Evolutionary conservation across 371 early-diverging fungal species (phyloP).

Genomic region (Mucor lusitanicus): DNA sequence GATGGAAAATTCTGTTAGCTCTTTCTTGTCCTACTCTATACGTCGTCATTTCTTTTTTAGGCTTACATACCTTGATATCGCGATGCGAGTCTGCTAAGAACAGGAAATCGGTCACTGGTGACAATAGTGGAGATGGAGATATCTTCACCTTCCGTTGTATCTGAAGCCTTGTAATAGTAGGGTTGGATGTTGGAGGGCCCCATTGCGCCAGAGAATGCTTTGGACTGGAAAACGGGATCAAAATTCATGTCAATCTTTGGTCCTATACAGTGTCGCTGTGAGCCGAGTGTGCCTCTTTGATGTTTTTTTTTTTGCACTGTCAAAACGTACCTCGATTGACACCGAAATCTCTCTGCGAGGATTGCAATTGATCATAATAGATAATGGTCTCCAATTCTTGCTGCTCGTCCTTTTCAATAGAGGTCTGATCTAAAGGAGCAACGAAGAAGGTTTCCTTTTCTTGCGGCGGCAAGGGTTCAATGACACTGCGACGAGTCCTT

Average conservation of each 20-base stretch:
- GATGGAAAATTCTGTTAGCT: neutral
- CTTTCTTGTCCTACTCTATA: neutral
- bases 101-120: slow-evolving; percentile 51
- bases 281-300: too few relatives aligned
- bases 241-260: neutral
- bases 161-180: slow-evolving; percentile 49
- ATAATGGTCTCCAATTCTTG: slow-evolving; percentile 5
- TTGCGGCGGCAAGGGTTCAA: slow-evolving; percentile 1
- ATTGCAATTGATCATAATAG: neutral
- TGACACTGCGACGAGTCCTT: slow-evolving; percentile 6
- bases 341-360: neutral
- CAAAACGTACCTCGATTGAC: too few relatives aligned
- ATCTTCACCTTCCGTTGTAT: slow-evolving; percentile 38
- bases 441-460: slow-evolving; percentile 4
- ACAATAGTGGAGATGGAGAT: slow-evolving; percentile 55
- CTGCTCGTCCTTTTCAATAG: slow-evolving; percentile 14
- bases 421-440: slow-evolving; percentile 7
- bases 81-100: slow-evolving; percentile 46
- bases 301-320: too few relatives aligned
- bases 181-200: slow-evolving; percentile 55
- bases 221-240: slow-evolving; percentile 50
- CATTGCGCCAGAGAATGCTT: slow-evolving; percentile 53
- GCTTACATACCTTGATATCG: slow-evolving; percentile 44
- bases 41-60: neutral
- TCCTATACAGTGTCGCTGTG: neutral